Percentiles rank a stretch among this genome's conserved stretches.
Evolutionary conservation across 2,329 filamentous ascomycete species (phyloP).

Genomic region (Cucurbitaria berberidis): DNA sequence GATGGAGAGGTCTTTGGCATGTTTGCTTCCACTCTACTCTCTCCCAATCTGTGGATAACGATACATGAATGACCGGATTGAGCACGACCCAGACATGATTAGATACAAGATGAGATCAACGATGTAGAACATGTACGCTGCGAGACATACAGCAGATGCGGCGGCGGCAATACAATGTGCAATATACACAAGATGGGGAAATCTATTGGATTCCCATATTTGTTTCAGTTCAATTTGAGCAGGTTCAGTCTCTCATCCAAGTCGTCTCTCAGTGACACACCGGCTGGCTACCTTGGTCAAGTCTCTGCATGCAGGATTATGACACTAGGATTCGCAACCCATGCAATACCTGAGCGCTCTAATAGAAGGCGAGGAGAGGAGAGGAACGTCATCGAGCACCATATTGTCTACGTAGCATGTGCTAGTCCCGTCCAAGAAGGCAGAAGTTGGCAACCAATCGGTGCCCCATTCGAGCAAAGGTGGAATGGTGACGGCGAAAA

Average conservation of each 20-base stretch:
- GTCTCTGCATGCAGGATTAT: no score
- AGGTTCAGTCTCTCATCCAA: no score
- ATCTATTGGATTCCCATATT: no score
- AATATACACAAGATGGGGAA: not conserved
- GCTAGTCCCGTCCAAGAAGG: slow-evolving; percentile 7
- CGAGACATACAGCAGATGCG: not conserved
- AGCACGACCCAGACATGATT: not conserved
- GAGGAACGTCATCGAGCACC: slow-evolving; percentile 15
- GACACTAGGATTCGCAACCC: no score
- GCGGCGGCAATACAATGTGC: not conserved
- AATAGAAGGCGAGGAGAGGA: no score
- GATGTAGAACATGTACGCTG: not conserved
- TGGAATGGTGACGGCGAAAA: slow-evolving; percentile 1
- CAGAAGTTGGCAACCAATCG: slow-evolving; percentile 12
- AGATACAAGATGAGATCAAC: not conserved
- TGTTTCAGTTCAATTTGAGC: no score
- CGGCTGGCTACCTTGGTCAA: no score
- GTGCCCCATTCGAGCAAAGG: slow-evolving; percentile 3
- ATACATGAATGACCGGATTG: not conserved
- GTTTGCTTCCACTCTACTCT: not conserved
- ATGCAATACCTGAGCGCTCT: no score
- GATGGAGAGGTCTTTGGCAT: not conserved
- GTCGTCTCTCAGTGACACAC: no score
- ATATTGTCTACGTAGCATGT: slow-evolving; percentile 5
- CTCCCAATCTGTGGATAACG: not conserved